Percentiles rank a stretch among this genome's conserved stretches.
Conservation (phyloP, 2,329 filamentous ascomycete genomes). For the Epichloe amarillans region DNA sequence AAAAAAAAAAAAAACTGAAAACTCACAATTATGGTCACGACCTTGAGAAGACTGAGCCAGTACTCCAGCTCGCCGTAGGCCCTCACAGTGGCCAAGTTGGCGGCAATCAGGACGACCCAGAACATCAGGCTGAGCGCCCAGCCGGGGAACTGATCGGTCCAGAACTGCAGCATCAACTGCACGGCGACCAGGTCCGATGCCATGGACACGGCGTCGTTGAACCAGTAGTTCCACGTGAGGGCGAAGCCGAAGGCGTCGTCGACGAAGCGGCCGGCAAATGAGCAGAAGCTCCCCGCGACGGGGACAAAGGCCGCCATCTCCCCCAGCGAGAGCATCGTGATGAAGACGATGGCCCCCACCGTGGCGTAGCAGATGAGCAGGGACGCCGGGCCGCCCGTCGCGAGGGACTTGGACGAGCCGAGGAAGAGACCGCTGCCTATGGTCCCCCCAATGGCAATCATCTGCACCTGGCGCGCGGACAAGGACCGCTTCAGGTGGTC, state of each 20-base stretch:
- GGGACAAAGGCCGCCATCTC: slow-evolving; percentile 44
- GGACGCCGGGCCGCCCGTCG: slow-evolving; percentile 45
- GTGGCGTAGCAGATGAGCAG: slow-evolving; percentile 41
- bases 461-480: slow-evolving; percentile 50
- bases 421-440: slow-evolving; percentile 50
- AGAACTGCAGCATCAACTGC: slow-evolving; percentile 44
- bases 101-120: slow-evolving; percentile 37
- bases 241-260: slow-evolving; percentile 42
- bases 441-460: slow-evolving; percentile 51
- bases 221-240: slow-evolving; percentile 49
- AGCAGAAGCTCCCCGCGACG: slow-evolving; percentile 41
- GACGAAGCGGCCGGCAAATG: slow-evolving; percentile 33
- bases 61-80: slow-evolving; percentile 35
- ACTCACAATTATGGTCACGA: slow-evolving; percentile 33
- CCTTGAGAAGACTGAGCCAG: slow-evolving; percentile 42
- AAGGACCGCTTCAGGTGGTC: slow-evolving; percentile 35
- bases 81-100: slow-evolving; percentile 21
- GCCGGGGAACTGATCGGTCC: slow-evolving; percentile 48
- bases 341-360: slow-evolving; percentile 42
- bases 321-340: slow-evolving; percentile 44
- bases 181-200: slow-evolving; percentile 44
- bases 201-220: slow-evolving; percentile 43
- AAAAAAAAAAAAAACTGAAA: no score
- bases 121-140: slow-evolving; percentile 52
- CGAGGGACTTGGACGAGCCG: slow-evolving; percentile 45